These are phyloP conservation scores for Leccinum obscurum DNA, from an alignment of 768 basidiomycete species.

Conservation along the genomic window DNA sequence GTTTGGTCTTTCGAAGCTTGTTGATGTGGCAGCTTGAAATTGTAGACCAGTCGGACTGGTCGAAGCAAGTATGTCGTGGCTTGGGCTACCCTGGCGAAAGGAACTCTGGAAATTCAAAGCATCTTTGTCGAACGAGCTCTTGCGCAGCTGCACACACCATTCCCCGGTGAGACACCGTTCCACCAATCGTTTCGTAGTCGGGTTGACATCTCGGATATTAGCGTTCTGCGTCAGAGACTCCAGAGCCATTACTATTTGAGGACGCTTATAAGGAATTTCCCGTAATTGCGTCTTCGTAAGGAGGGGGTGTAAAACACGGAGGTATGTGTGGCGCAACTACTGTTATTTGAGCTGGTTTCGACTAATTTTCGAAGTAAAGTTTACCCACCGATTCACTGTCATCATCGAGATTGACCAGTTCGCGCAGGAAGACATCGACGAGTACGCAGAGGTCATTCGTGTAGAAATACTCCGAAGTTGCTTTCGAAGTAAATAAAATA, in stretches of 20 bases:
- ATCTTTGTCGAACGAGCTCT: conserved; percentile 32
- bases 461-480: conserved; percentile 95
- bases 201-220: conserved; percentile 76
- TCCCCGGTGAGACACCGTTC: conserved; percentile 85
- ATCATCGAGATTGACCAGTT: conserved; percentile 88
- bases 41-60: conserved; percentile 32
- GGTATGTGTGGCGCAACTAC: conserved; percentile 89
- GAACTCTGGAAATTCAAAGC: conserved; percentile 26
- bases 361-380: neutral
- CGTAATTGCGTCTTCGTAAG: conserved; percentile 92
- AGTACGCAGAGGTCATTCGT: conserved; percentile 96
- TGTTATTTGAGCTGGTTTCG: conserved; percentile 29
- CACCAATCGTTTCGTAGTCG: conserved; percentile 89
- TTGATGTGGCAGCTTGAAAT: conserved; percentile 1
- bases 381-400: conserved; percentile 85
- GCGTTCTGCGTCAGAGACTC: conserved; percentile 74
- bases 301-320: conserved; percentile 93
- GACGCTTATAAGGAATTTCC: conserved; percentile 84
- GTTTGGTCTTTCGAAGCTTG: conserved; percentile 15
- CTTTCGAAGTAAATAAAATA: conserved; percentile 90
- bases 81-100: conserved; percentile 43
- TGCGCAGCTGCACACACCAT: conserved; percentile 78
- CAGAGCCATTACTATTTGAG: conserved; percentile 81
- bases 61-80: conserved; percentile 42
- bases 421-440: conserved; percentile 97